phyloP scores from a whole-genome alignment of 768 basidiomycete genomes.

The Suillus luteus region DNA sequence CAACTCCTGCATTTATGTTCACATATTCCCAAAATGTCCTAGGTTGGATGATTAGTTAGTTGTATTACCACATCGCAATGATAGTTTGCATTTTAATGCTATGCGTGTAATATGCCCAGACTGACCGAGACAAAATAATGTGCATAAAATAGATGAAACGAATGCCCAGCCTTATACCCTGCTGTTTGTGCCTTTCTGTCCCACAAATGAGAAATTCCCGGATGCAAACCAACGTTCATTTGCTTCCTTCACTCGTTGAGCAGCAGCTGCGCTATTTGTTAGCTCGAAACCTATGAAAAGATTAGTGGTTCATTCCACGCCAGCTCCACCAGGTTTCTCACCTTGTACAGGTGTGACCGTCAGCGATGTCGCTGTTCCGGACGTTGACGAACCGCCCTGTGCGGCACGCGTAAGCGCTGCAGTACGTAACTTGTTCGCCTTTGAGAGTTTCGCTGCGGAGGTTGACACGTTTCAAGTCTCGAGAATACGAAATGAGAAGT shows the following conservation, averaged over 20 bases:
- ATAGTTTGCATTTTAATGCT: slow-evolving; percentile 10
- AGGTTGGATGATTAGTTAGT: neutral
- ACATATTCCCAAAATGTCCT: slow-evolving; percentile 19
- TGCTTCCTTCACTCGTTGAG: slow-evolving; percentile 90
- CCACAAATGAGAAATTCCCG: slow-evolving; percentile 80
- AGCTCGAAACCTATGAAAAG: slow-evolving; percentile 77
- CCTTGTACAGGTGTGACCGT: slow-evolving; percentile 97
- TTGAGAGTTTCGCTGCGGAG: slow-evolving; percentile 86
- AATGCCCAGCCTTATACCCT: slow-evolving; percentile 21
- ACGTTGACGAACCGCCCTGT: slow-evolving; percentile 51
- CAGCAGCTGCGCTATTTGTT: slow-evolving; percentile 85
- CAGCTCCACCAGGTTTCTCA: slow-evolving; percentile 29
- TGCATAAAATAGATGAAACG: neutral
- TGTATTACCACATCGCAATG: slow-evolving; percentile 14
- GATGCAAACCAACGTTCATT: slow-evolving; percentile 96
- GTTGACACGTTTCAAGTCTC: slow-evolving; percentile 7
- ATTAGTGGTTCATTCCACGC: slow-evolving; percentile 18
- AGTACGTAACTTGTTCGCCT: slow-evolving; percentile 89
- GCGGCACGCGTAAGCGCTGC: slow-evolving; percentile 80
- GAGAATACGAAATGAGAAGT: neutral
- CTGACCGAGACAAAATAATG: neutral
- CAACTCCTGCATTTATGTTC: slow-evolving; percentile 23
- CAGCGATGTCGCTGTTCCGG: slow-evolving; percentile 89
- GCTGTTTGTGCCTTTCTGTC: slow-evolving; percentile 47
- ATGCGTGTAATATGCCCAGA: neutral